Base-by-base conservation (phyloP, 371 early-diverging fungal genomes). In the Mucor circinelloides region DNA sequence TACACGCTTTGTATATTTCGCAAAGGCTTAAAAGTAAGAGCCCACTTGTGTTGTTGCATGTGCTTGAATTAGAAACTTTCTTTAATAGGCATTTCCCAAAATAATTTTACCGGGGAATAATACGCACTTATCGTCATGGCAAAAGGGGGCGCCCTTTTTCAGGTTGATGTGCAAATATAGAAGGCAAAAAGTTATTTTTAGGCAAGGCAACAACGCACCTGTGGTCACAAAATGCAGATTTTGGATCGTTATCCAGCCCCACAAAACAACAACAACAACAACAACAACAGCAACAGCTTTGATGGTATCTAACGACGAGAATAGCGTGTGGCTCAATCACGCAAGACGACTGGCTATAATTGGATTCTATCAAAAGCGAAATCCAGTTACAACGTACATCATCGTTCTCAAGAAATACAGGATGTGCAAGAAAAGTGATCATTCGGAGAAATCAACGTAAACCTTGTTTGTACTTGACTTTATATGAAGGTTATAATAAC, bases 401-500 rank as follows among this genome's bases (percentile, higher is more conserved):
- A n/a, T 23, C 19, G 10, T 48, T 48, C 48, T 48, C 21, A 8
- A 50, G 50, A 25, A 25, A 25, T 23, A 12, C 25, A 23, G 12
- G 50, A 50, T 50, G 23, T 7, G 50, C 50, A 25, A 50, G 50
- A 48, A 25, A 50, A 27, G n/a, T 12, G 10, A 6, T 25, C 13
- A 19, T 46, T 46, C 46, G 13, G 10, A 25, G 27, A 27, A 52
- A 27, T 15, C 52, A 52, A 3, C 27, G 10, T 27, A 25, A 52
- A 52, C 52, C 13, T 25, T 52, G 25, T 27, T 52, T 27, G 23
- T 52, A 27, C 52, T 52, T 27, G n/a, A n/a, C n/a, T 52, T 13
- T 52, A 52, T 52, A 52, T 38, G 50, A 50, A 46, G 12, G n/a
- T n/a, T n/a, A n/a, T n/a, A n/a, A n/a, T n/a, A n/a, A 50, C 50